phyloP scores from a whole-genome alignment of 306 rosid species.

The barrel medic (Medicago truncatula) region MtrunA17r5.0-ANR NC_053042.1:17284001-17284500 shows the following conservation, averaged over 20 bases:
- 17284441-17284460: constrained; percentile 1
- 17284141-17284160: constrained; percentile 94
- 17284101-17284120: constrained; percentile 5
- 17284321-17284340: constrained; percentile 94
- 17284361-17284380: constrained; percentile 87
- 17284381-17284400: constrained; percentile 66
- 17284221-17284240: constrained; percentile 2
- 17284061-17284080: constrained; percentile 13
- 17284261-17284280: constrained; percentile 41
- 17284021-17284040: constrained; percentile 92
- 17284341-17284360: constrained; percentile 81
- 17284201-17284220: constrained; percentile 92
- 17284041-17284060: constrained; percentile 9
- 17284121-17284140: constrained; percentile 72
- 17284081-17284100: constrained; percentile 1
- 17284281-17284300: constrained; percentile 84
- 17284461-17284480: constrained; percentile 38
- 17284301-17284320: constrained; percentile 94
- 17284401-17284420: not conserved
- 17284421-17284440: not conserved
- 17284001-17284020: constrained; percentile 97
- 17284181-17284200: constrained; percentile 96
- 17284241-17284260: not conserved
- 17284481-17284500: constrained; percentile 98
- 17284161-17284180: constrained; percentile 87